Conservation (phyloP, 2,329 filamentous ascomycete species). For the Talaromyces sp. region DNA sequence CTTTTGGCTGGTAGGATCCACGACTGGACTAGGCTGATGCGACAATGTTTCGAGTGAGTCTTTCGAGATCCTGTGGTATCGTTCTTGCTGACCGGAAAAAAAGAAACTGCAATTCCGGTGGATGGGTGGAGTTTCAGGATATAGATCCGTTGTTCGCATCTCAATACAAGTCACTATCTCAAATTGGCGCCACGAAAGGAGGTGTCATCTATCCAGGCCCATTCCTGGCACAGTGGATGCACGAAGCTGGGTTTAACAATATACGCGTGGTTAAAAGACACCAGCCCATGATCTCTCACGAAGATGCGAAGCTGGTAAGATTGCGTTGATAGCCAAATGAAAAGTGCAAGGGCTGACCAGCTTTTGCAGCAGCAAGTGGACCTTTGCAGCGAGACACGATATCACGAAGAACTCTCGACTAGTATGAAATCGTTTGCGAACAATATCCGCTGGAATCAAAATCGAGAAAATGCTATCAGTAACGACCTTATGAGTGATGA, state of each 20-base stretch:
- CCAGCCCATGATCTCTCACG: background rate
- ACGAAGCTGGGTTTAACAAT: conserved; percentile 18
- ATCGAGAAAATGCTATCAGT: background rate
- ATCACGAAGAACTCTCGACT: background rate
- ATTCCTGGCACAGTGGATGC: conserved; percentile 17
- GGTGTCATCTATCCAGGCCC: background rate
- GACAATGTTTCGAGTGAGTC: conserved; percentile 30
- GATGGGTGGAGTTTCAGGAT: conserved; percentile 22
- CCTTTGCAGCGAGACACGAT: background rate
- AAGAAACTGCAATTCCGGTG: conserved; percentile 18
- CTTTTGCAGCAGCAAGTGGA: background rate
- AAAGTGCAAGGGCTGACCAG: background rate
- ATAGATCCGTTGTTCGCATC: background rate
- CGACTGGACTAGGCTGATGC: conserved; percentile 21
- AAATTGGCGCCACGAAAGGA: background rate
- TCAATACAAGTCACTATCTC: background rate
- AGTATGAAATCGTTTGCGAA: background rate
- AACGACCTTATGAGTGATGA: background rate
- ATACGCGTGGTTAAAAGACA: conserved; percentile 13
- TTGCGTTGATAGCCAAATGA: background rate
- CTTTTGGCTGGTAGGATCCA: conserved; percentile 21
- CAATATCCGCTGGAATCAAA: background rate
- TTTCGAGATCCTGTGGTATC: background rate
- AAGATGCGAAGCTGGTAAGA: conserved; percentile 1
- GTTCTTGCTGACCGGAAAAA: background rate